A percentile compares a stretch with the other conserved stretches of the same genome.
Conservation (phyloP, 2,329 filamentous ascomycete genomes). For the Xylaria multiplex region DNA sequence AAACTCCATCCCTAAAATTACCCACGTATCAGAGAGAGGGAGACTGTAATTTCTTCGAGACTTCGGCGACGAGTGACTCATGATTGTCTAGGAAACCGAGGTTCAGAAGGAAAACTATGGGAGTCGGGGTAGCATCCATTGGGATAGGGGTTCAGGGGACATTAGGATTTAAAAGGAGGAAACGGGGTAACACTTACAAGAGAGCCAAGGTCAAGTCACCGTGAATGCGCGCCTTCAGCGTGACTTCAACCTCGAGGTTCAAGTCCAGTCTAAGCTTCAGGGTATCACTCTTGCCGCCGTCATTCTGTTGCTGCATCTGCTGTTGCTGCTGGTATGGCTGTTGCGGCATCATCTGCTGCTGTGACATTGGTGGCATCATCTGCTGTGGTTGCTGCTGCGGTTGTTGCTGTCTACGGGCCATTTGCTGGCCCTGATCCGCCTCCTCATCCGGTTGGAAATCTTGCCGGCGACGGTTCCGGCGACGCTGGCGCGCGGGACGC, state of each 20-base stretch:
- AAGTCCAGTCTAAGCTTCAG: slow-evolving; percentile 78
- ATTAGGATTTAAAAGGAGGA: not conserved
- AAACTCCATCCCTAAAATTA: slow-evolving; percentile 34
- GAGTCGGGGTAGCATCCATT: not conserved
- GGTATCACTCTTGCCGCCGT: slow-evolving; percentile 65
- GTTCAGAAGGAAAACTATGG: slow-evolving; percentile 32
- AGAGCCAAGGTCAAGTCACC: slow-evolving; percentile 82
- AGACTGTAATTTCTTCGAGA: slow-evolving; percentile 19
- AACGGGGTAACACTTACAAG: slow-evolving; percentile 52
- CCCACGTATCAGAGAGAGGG: slow-evolving; percentile 33
- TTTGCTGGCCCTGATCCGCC: slow-evolving; percentile 31
- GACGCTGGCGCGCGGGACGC: slow-evolving; percentile 37
- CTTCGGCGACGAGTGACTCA: slow-evolving; percentile 33
- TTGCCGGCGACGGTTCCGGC: slow-evolving; percentile 36
- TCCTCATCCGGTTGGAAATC: slow-evolving; percentile 35
- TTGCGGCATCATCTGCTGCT: slow-evolving; percentile 38
- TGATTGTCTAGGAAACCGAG: slow-evolving; percentile 36
- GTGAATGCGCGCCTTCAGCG: slow-evolving; percentile 84
- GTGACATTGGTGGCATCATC: slow-evolving; percentile 34
- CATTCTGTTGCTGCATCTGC: slow-evolving; percentile 36
- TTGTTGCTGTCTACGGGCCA: slow-evolving; percentile 26
- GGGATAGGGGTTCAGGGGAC: not conserved
- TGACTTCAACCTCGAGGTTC: slow-evolving; percentile 85
- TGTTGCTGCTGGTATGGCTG: slow-evolving; percentile 35
- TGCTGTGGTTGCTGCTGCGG: slow-evolving; percentile 30